Conservation (phyloP, 2,329 filamentous ascomycete genomes). For the Paramyrothecium roridum region DNA sequence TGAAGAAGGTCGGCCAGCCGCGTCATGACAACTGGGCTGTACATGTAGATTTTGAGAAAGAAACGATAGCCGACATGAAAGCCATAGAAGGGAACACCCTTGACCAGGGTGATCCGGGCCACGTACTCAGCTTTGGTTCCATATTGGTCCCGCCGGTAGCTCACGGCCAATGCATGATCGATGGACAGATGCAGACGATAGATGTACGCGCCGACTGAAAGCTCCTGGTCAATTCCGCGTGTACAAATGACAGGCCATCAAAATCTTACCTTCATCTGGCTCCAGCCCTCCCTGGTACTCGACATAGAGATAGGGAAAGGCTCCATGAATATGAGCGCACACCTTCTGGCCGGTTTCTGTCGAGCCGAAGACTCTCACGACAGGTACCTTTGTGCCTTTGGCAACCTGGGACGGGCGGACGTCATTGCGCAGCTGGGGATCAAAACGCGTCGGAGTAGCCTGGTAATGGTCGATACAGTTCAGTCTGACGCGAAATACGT, state of each 20-base stretch:
- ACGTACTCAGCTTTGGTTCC: slow-evolving; percentile 69
- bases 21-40: slow-evolving; percentile 85
- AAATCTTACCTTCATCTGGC: slow-evolving; percentile 52
- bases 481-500: slow-evolving; percentile 82
- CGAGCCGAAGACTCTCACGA: slow-evolving; percentile 87
- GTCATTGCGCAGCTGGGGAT: slow-evolving; percentile 72
- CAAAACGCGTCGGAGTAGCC: slow-evolving; percentile 71
- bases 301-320: slow-evolving; percentile 92
- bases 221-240: not conserved
- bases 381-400: slow-evolving; percentile 71
- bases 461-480: slow-evolving; percentile 98
- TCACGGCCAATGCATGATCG: slow-evolving; percentile 83
- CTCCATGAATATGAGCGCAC: slow-evolving; percentile 92
- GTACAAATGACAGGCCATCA: too few species aligned
- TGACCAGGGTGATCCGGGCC: slow-evolving; percentile 85
- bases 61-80: slow-evolving; percentile 89
- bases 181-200: slow-evolving; percentile 79
- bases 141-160: slow-evolving; percentile 74
- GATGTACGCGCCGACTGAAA: slow-evolving; percentile 71
- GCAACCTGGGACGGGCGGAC: slow-evolving; percentile 54
- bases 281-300: slow-evolving; percentile 73
- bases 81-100: slow-evolving; percentile 93
- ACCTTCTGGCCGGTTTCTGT: slow-evolving; percentile 95
- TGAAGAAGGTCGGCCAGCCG: slow-evolving; percentile 81
- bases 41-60: slow-evolving; percentile 92